Percentiles rank a stretch among this genome's conserved stretches.
These are phyloP conservation scores for Syzygium syzygioides DNA, from an alignment of 441 rosid species.

Conservation along the genomic window DNA sequence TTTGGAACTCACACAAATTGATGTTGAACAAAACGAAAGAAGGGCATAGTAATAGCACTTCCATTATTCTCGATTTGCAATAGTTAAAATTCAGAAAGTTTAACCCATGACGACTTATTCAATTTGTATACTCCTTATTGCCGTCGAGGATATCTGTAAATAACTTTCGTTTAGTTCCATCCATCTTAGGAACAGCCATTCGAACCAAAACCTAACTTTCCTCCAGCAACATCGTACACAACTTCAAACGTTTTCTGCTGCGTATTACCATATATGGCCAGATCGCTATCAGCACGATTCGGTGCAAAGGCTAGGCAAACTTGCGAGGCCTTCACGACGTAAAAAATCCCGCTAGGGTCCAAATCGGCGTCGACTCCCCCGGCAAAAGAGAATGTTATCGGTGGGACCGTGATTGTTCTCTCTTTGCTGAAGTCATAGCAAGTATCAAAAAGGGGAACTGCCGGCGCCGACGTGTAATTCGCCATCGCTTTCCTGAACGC, in stretches of 20 bases:
- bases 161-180: neutral
- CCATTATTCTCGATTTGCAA: neutral
- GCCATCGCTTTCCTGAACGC: neutral
- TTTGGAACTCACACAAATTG: neutral
- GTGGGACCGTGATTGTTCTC: neutral
- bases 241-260: neutral
- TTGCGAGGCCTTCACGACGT: rapidly evolving
- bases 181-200: neutral
- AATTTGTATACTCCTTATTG: neutral
- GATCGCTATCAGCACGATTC: neutral
- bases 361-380: neutral
- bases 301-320: neutral
- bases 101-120: neutral
- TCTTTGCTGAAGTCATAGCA: neutral
- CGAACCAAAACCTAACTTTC: neutral
- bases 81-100: neutral
- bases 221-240: neutral
- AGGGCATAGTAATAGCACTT: neutral
- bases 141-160: neutral
- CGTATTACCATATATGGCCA: neutral
- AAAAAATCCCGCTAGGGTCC: rapidly evolving
- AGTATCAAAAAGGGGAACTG: rapidly evolving
- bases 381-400: neutral
- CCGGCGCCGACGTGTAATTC: neutral
- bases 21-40: neutral